These are phyloP conservation scores for Gardenia jasminoides DNA, from an alignment of 257 asterid species.

Conservation along the genomic window DNA sequence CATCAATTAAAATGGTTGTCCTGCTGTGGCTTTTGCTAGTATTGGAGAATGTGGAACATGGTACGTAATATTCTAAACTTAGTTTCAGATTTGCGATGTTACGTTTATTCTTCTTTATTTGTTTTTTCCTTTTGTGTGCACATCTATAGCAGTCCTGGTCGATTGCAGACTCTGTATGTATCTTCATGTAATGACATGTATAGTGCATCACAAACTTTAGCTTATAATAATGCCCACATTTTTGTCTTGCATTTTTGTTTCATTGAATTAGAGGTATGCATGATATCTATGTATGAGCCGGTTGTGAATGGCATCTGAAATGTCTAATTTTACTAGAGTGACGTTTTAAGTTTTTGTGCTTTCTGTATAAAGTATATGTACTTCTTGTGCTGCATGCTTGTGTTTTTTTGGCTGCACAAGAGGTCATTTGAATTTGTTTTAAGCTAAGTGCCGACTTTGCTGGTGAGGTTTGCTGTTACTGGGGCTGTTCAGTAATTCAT, in stretches of 20 bases:
- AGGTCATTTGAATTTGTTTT: neutral
- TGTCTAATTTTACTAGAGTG: neutral
- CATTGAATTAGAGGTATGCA: neutral
- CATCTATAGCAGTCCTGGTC: neutral
- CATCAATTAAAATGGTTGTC: constrained; percentile 24
- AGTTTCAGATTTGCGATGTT: neutral
- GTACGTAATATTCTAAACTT: constrained; percentile 42
- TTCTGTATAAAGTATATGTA: neutral
- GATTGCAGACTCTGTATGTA: neutral
- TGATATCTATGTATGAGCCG: neutral
- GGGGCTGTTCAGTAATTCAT: neutral
- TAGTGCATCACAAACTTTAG: neutral
- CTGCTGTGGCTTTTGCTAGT: constrained; percentile 53
- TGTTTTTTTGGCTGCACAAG: neutral
- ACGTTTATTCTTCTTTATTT: neutral
- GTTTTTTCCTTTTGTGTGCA: neutral
- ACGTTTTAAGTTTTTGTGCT: neutral
- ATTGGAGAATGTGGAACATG: constrained; percentile 99
- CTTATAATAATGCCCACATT: neutral
- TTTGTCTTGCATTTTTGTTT: neutral
- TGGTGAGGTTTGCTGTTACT: neutral
- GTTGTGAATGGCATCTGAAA: neutral
- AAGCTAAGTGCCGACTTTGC: neutral
- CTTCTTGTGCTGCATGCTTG: neutral
- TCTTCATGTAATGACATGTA: neutral